phyloP scores from a whole-genome alignment of 106 monocot species.

The Posidonia australis region DNA sequence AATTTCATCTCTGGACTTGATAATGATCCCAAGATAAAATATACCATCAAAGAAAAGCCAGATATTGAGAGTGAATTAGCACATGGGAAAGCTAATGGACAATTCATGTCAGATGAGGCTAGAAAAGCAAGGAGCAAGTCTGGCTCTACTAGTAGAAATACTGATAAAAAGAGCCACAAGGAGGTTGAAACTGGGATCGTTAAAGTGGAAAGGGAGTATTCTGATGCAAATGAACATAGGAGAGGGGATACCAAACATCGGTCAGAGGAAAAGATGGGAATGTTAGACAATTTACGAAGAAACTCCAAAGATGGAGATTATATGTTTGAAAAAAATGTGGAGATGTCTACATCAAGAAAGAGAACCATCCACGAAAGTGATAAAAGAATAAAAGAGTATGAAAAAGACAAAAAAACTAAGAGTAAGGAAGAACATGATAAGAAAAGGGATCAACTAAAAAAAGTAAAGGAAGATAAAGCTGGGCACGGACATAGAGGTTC shows the following conservation, averaged over 20 bases:
- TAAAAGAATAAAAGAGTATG: background rate
- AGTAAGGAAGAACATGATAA: slow-evolving; percentile 8
- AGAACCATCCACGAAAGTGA: slow-evolving; percentile 3
- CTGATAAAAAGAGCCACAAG: background rate
- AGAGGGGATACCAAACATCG: background rate
- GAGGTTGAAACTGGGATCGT: background rate
- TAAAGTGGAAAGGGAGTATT: background rate
- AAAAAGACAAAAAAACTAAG: slow-evolving; percentile 6
- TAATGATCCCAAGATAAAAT: background rate
- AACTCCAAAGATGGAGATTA: slow-evolving; percentile 3
- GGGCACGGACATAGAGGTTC: slow-evolving; percentile 6
- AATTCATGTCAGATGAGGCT: background rate
- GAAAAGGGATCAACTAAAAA: slow-evolving; percentile 14
- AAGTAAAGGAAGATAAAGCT: slow-evolving; percentile 8
- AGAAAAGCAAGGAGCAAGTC: background rate
- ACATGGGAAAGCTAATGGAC: background rate
- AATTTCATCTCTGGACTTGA: background rate
- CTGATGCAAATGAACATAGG: slow-evolving; percentile 2
- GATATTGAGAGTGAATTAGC: background rate
- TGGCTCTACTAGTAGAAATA: background rate
- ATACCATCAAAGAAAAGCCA: background rate
- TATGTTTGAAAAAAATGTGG: slow-evolving; percentile 1
- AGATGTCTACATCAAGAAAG: slow-evolving; percentile 4
- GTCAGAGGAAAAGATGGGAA: slow-evolving; percentile 1
- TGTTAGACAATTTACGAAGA: background rate